Evolutionary conservation across 2,329 filamentous ascomycete species (phyloP), one percentile per base, ranked within the genome.

Genomic region (Neofusicoccum parvum): DNA sequence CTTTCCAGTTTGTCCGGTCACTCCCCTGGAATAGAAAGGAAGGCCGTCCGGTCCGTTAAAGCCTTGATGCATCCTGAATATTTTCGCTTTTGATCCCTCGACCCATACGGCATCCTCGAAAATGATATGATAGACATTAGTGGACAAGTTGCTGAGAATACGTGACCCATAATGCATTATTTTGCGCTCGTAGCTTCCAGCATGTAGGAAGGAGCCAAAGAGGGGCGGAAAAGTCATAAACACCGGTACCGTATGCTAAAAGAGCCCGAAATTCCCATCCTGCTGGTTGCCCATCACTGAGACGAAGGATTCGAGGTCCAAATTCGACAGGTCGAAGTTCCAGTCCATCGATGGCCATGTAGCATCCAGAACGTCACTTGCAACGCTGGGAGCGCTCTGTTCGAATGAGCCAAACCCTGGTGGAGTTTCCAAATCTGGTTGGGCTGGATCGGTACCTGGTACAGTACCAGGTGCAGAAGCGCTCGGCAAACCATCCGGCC

Each of bases 271-370:
- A 48, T 48, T 64, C 5, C 39, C 45, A 43, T 49, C 53, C 50
- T 58, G 51, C 45, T 49, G 43, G 34, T 54, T 62, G 10, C 64
- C 64, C 64, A 65, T 65, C n/a, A 65, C 64, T 5, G 54, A 60
- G 3, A 65, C 64, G 15, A 65, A 65, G 1, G 46, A 51, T 23
- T 65, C 64, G 1, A 65, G 46, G 37, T 65, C 64, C 46, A 65
- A 45, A n/a, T 50, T 65, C 17, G 64, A 65, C 5, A 65, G 14
- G 50, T 65, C 64, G 36, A 65, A 65, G 23, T 65, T 65, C 64
- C 64, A 65, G 39, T 65, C 64, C 64, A 65, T 62, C 12, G 48
- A 32, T 15, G 64, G 64, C 64, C 64, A 65, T 3, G 48, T 17
- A 9, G 56, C 37, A 14, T 65, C 64, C n/a, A 53, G 10, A 3